A percentile compares a stretch with the other conserved stretches of the same genome.
Evolutionary conservation across 441 rosid genomes (phyloP).

Genomic region (Flueggea neowawraea): DNA sequence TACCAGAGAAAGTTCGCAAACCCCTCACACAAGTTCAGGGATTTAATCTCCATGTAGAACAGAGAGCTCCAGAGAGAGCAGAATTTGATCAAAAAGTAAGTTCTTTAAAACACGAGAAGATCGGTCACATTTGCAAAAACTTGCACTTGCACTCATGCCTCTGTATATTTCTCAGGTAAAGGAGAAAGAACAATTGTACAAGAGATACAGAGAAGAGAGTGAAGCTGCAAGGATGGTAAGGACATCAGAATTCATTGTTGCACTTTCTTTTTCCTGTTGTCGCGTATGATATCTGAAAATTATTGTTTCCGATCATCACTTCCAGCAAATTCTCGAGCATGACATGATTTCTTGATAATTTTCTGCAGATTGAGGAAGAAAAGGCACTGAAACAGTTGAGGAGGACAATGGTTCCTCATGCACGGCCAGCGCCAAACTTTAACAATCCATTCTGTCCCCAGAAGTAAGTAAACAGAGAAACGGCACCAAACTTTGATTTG

Average conservation of each 20-base stretch:
- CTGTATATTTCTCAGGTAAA: conserved; percentile 53
- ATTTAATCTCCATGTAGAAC: conserved; percentile 68
- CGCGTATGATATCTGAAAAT: neutral
- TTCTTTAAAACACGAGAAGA: neutral
- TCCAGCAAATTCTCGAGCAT: neutral
- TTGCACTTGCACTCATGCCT: neutral
- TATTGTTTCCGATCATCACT: neutral
- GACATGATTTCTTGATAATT: too few species aligned
- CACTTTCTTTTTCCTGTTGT: neutral
- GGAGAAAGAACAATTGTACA: conserved; percentile 80
- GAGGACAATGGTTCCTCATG: conserved; percentile 88
- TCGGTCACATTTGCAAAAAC: neutral
- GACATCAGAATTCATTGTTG: neutral
- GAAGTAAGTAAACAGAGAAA: conserved; percentile 38
- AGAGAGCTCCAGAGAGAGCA: conserved; percentile 76
- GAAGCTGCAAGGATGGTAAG: conserved; percentile 83
- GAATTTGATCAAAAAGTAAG: conserved; percentile 91
- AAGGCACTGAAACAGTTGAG: conserved; percentile 86
- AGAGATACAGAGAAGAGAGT: conserved; percentile 92
- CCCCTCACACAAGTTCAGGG: conserved; percentile 85
- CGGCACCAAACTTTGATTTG: neutral
- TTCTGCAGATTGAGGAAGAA: conserved; percentile 76
- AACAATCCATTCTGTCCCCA: conserved; percentile 83
- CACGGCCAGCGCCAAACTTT: conserved; percentile 92
- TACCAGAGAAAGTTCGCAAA: conserved; percentile 80